These are phyloP conservation scores for Epithemia pelagica DNA, from an alignment of 108 stramenopile species.

Conservation along the genomic window DNA sequence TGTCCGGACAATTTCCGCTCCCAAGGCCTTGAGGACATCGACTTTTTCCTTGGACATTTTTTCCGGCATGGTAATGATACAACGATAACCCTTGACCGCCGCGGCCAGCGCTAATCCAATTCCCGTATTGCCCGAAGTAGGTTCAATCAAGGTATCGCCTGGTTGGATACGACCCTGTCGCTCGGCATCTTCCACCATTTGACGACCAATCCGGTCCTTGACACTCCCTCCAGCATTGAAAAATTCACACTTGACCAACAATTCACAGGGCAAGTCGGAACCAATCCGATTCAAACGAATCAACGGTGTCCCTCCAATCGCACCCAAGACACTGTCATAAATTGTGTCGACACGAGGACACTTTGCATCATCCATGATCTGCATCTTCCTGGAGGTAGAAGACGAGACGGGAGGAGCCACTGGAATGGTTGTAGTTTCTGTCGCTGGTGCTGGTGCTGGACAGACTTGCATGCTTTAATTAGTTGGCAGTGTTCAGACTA, in stretches of 20 bases:
- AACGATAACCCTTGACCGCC: slow-evolving; percentile 81
- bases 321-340: slow-evolving; percentile 27
- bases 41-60: slow-evolving; percentile 94
- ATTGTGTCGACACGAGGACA: slow-evolving; percentile 19
- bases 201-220: slow-evolving; percentile 86
- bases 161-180: slow-evolving; percentile 59
- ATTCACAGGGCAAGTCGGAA: slow-evolving; percentile 42
- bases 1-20: slow-evolving; percentile 89
- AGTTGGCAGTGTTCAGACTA: no score
- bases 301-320: slow-evolving; percentile 78
- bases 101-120: slow-evolving; percentile 89
- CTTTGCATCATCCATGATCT: neutral
- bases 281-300: slow-evolving; percentile 58
- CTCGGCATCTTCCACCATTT: slow-evolving; percentile 76
- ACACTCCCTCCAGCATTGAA: slow-evolving; percentile 83
- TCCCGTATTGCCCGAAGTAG: slow-evolving; percentile 95
- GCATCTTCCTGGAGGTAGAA: no score
- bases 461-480: no score
- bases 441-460: no score
- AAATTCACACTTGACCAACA: slow-evolving; percentile 78
- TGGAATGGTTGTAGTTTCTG: no score
- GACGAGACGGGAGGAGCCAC: no score
- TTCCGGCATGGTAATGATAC: slow-evolving; percentile 91
- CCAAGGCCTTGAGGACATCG: slow-evolving; percentile 86
- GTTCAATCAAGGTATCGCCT: slow-evolving; percentile 93